Conservation (phyloP, 495 filamentous ascomycete genomes). For the Aspergillus conjunctus region DNA sequence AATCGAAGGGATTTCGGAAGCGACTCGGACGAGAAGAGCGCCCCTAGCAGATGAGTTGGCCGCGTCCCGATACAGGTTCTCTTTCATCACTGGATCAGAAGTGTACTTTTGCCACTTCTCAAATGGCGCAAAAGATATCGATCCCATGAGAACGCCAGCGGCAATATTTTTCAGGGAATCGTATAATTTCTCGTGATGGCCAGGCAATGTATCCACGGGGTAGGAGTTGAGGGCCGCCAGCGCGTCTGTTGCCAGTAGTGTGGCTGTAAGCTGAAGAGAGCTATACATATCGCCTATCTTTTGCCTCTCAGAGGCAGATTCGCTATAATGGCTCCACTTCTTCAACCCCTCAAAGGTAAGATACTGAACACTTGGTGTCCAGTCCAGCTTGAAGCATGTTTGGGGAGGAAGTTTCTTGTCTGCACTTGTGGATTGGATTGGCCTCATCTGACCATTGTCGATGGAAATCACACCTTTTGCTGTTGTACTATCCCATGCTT, state of each 20-base stretch:
- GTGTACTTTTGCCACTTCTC: neutral
- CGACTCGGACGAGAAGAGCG: neutral
- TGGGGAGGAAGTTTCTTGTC: neutral
- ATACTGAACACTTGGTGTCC: neutral
- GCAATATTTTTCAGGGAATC: neutral
- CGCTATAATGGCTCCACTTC: neutral
- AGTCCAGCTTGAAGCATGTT: neutral
- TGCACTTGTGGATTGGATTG: neutral
- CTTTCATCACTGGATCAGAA: neutral
- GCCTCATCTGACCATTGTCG: neutral
- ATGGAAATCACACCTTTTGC: neutral
- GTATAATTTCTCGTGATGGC: neutral
- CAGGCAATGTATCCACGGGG: neutral
- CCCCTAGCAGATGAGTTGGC: neutral
- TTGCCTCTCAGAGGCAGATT: neutral
- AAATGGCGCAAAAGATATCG: neutral
- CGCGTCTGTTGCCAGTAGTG: neutral
- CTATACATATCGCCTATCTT: neutral
- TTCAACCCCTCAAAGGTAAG: neutral
- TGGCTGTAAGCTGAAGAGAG: neutral
- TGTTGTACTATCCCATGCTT: neutral
- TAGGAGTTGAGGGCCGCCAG: neutral
- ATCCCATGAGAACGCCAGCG: neutral
- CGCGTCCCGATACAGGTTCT: conserved; percentile 28
- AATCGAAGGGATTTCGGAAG: conserved; percentile 17